phyloP scores from a whole-genome alignment of 2,329 filamentous ascomycete genomes.

The Fusarium luffae region DNA sequence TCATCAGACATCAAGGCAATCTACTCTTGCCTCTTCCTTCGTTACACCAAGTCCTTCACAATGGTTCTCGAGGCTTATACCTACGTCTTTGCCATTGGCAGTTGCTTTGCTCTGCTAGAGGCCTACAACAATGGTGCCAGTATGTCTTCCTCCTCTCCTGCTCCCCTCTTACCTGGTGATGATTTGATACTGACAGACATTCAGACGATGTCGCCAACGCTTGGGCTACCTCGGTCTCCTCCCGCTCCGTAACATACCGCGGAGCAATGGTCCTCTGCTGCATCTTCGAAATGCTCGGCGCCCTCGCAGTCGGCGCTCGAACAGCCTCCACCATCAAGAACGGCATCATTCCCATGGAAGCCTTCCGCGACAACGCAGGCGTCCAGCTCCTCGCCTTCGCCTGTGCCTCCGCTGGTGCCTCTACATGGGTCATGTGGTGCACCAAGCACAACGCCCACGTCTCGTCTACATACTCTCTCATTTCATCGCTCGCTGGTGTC shows the following conservation, averaged over 20 bases:
- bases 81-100: slow-evolving; percentile 81
- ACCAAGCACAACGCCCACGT: slow-evolving; percentile 78
- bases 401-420: slow-evolving; percentile 71
- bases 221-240: slow-evolving; percentile 84
- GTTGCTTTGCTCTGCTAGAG: slow-evolving; percentile 79
- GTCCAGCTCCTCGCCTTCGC: slow-evolving; percentile 77
- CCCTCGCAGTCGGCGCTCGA: slow-evolving; percentile 73
- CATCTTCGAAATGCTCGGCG: slow-evolving; percentile 75
- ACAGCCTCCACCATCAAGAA: slow-evolving; percentile 85
- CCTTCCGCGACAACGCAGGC: slow-evolving; percentile 70
- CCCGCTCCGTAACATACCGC: slow-evolving; percentile 77
- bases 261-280: slow-evolving; percentile 75
- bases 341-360: slow-evolving; percentile 71
- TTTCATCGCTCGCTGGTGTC: slow-evolving; percentile 75
- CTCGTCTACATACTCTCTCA: slow-evolving; percentile 77
- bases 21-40: not conserved
- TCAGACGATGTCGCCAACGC: slow-evolving; percentile 85
- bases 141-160: slow-evolving; percentile 58
- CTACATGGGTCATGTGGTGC: slow-evolving; percentile 84
- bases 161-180: too few relatives aligned
- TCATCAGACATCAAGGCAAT: too few relatives aligned
- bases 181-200: not conserved
- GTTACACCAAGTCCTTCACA: slow-evolving; percentile 45
- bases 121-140: slow-evolving; percentile 84
- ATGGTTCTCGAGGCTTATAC: slow-evolving; percentile 72